These are phyloP conservation scores for Globisporangium recalcitrans DNA, from an alignment of 352 stramenopile genomes.

Conservation along the genomic window DNA sequence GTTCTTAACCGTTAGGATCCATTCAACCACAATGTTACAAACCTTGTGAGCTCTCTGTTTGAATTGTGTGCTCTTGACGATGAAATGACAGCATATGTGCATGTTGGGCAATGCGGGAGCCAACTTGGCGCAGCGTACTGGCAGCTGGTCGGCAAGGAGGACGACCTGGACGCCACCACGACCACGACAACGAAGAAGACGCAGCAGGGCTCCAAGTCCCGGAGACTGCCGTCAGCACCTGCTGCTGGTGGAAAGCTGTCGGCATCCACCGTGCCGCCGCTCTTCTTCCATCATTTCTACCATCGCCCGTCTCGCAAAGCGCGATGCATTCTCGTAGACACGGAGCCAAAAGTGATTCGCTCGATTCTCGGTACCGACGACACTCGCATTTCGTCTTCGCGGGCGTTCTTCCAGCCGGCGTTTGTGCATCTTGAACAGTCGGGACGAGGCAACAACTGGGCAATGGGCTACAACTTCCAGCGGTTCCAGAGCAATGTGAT, in stretches of 20 bases:
- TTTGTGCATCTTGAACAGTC: slow-evolving; percentile 56
- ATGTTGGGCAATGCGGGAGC: slow-evolving; percentile 76
- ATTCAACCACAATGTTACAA: neutral
- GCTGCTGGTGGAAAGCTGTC: neutral
- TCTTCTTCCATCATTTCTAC: slow-evolving; percentile 42
- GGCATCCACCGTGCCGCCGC: neutral
- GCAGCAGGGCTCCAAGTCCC: neutral
- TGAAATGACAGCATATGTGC: slow-evolving; percentile 55
- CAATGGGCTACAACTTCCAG: slow-evolving; percentile 79
- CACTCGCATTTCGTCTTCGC: neutral
- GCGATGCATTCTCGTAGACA: slow-evolving; percentile 73
- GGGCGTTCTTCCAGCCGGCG: slow-evolving; percentile 28
- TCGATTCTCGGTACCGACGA: slow-evolving; percentile 19
- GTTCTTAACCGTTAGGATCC: neutral
- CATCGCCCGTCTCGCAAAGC: slow-evolving; percentile 35
- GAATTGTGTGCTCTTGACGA: neutral
- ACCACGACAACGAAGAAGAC: neutral
- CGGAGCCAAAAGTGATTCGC: slow-evolving; percentile 69
- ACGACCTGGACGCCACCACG: neutral
- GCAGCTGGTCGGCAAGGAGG: slow-evolving; percentile 25
- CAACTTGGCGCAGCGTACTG: slow-evolving; percentile 74
- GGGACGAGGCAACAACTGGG: slow-evolving; percentile 87
- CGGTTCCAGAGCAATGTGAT: slow-evolving; percentile 32
- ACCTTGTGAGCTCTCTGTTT: neutral
- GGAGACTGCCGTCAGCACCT: neutral